Base-by-base conservation (phyloP, 495 filamentous ascomycete genomes). In the Lasiosphaeria hispida region DNA sequence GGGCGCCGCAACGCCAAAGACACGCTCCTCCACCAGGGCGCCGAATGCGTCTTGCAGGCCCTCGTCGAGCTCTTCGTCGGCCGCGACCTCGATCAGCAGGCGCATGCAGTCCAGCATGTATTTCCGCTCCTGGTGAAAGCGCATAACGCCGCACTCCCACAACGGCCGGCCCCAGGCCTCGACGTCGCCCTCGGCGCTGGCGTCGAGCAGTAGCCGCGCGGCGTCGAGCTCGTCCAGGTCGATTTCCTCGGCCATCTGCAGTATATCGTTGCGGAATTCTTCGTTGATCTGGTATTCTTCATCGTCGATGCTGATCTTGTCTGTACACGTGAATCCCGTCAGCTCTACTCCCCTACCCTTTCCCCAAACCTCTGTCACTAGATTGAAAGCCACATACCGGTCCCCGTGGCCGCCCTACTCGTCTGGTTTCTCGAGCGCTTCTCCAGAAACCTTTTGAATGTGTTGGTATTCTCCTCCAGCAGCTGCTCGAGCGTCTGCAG, bases 201-300 rank as follows among this genome's bases (percentile, higher is more conserved):
- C 83, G 39, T 80, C 79, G 14, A 95, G 69, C 55, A 93, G 83
- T 19, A 96, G 74, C 45, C 78, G 70, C 7, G 92, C 89, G 17
- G 95, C 87, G 66, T 91, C 77, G 48, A 96, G 62, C 71, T 99
- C 94, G 72, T 99, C 93, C 30, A 99, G 78, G 62, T 96, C 83
- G 52, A 97, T 78, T 19, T 86, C 86, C 73, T 97, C 93, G 49
- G 92, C 90, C 38, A 97, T 72, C 67, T 89, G 80, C 14, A 92
- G 77, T 36, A 86, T 80, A 53, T 85, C 81, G 70, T 95, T 85
- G 69, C 91, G 81, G 70, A 97, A 97, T 63, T 93, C 85, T 40
- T 86, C 77, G 68, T 96, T 97, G 68, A 97, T 75, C n/a, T 80
- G 63, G 68, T 91, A 97, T 63, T 92, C 84, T 8, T 80, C 80